phyloP scores from a whole-genome alignment of 257 asterid species.

The Salvia miltiorrhiza region DNA sequence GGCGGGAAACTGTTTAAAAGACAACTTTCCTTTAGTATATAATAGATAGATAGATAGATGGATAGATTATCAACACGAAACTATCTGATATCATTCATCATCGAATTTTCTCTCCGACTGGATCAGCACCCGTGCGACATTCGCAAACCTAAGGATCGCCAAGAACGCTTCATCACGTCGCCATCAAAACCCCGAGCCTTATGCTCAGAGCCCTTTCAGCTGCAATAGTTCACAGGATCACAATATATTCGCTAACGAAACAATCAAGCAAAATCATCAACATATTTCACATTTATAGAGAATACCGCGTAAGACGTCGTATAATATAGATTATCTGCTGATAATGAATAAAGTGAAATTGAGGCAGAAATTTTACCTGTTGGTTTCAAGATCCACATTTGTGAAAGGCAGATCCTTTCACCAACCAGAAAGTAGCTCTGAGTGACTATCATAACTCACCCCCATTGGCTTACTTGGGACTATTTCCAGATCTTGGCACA shows the following conservation, averaged over 20 bases:
- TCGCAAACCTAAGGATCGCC: background rate
- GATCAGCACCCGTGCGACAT: background rate
- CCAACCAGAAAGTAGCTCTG: constrained; percentile 61
- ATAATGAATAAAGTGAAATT: background rate
- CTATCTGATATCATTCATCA: background rate
- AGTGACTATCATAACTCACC: constrained; percentile 30
- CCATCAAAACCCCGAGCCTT: constrained; percentile 8
- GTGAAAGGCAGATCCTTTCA: constrained; percentile 55
- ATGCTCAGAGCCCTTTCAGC: constrained; percentile 27
- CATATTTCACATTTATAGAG: background rate
- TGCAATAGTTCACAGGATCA: constrained; percentile 19
- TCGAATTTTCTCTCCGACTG: background rate
- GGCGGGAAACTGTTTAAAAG: too few species aligned
- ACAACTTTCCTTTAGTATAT: too few species aligned
- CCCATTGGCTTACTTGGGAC: constrained; percentile 17
- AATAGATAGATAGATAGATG: too few species aligned
- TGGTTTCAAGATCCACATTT: constrained; percentile 51
- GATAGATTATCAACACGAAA: constrained; percentile 2
- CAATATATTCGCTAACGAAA: background rate
- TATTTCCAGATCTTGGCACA: constrained; percentile 15
- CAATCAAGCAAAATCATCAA: background rate
- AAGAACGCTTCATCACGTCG: background rate
- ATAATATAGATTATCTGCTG: background rate
- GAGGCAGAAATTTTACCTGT: constrained; percentile 29
- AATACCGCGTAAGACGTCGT: background rate